phyloP scores from a whole-genome alignment of 768 basidiomycete genomes.

The Daedalea quercina region DNA sequence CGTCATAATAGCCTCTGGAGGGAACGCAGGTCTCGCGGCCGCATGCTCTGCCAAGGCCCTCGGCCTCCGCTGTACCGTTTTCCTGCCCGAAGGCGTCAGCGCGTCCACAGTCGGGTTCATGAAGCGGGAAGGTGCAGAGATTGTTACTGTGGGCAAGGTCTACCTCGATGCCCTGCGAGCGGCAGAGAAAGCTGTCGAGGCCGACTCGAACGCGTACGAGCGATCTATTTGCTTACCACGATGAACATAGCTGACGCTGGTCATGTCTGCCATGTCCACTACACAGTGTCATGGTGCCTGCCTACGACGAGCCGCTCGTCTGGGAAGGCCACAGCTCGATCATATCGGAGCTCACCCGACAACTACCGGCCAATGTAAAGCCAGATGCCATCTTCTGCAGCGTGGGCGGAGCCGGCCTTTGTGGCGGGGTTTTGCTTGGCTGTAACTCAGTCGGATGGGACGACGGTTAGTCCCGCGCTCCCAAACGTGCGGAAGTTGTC shows the following conservation, averaged over 20 bases:
- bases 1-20: conserved; percentile 65
- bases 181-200: conserved; percentile 39
- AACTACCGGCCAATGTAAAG: conserved; percentile 35
- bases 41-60: conserved; percentile 55
- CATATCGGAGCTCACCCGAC: conserved; percentile 52
- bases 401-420: conserved; percentile 68
- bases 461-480: conserved; percentile 36
- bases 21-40: conserved; percentile 75
- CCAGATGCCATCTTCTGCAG: conserved; percentile 75
- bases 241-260: not conserved
- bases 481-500: not conserved
- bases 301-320: conserved; percentile 61
- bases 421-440: conserved; percentile 67
- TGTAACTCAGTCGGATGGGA: conserved; percentile 62
- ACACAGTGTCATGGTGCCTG: conserved; percentile 56
- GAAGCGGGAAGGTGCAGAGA: conserved; percentile 45
- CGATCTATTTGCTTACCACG: conserved; percentile 21
- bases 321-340: conserved; percentile 81
- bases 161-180: conserved; percentile 52
- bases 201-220: conserved; percentile 42
- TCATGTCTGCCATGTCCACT: not conserved
- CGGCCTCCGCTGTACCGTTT: conserved; percentile 57
- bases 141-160: conserved; percentile 48
- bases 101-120: conserved; percentile 44
- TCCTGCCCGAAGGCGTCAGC: conserved; percentile 49